Percentiles rank a stretch among this genome's conserved stretches.
Evolutionary conservation across 352 stramenopile genomes (phyloP).

Genomic region (Blastocystis sp.): DNA sequence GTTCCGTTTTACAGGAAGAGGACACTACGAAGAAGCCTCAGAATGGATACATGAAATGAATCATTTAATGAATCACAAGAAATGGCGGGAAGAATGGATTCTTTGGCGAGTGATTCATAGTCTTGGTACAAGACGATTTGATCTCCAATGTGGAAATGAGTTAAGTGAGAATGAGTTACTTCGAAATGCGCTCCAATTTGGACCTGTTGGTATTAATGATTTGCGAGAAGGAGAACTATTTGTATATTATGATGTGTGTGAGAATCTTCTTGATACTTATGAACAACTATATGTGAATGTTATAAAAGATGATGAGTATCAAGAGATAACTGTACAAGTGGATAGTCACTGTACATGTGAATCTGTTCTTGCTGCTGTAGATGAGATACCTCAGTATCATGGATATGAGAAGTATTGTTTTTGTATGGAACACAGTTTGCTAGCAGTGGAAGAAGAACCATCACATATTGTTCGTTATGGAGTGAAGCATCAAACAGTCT

Average conservation of each 20-base stretch:
- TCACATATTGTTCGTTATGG: neutral
- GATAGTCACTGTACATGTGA: slow-evolving; percentile 4
- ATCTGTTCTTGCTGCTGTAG: neutral
- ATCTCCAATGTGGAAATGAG: slow-evolving; percentile 7
- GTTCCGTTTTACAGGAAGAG: slow-evolving; percentile 4
- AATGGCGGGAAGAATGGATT: slow-evolving; percentile 1
- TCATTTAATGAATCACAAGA: neutral
- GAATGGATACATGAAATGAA: slow-evolving; percentile 5
- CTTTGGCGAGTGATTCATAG: neutral
- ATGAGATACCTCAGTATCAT: neutral
- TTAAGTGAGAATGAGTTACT: neutral
- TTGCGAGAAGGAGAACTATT: neutral
- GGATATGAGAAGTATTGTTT: neutral
- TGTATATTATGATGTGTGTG: slow-evolving; percentile 38
- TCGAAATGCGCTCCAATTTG: neutral
- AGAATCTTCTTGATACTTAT: neutral
- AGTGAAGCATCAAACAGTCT: neutral
- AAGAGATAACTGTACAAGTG: slow-evolving; percentile 4
- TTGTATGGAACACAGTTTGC: neutral
- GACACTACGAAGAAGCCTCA: neutral
- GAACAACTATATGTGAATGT: slow-evolving; percentile 42
- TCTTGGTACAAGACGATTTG: neutral
- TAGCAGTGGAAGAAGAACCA: neutral
- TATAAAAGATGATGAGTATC: neutral
- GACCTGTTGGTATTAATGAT: neutral